Conservation (phyloP, 495 filamentous ascomycete genomes). For the Neohortaea acidophila region DNA sequence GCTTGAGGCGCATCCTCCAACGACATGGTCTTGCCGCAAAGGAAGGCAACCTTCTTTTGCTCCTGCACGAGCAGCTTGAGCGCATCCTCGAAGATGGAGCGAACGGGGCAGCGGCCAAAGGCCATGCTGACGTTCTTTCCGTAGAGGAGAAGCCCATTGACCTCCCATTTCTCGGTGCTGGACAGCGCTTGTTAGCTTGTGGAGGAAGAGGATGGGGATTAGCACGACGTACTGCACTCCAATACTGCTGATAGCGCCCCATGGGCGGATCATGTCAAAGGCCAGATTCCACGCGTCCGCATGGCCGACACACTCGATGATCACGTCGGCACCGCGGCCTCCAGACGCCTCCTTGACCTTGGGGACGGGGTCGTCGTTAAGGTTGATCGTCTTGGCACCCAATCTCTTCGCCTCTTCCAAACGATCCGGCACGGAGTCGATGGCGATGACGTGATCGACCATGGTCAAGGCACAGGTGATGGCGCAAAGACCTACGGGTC, state of each 20-base stretch:
- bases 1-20: slow-evolving; percentile 69
- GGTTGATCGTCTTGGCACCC: slow-evolving; percentile 80
- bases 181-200: neutral
- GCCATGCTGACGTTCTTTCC: slow-evolving; percentile 81
- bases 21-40: slow-evolving; percentile 88
- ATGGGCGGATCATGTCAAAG: slow-evolving; percentile 76
- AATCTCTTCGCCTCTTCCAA: slow-evolving; percentile 61
- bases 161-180: slow-evolving; percentile 50
- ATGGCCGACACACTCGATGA: slow-evolving; percentile 83
- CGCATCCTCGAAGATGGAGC: slow-evolving; percentile 66
- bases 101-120: slow-evolving; percentile 87
- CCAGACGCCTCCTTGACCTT: slow-evolving; percentile 60
- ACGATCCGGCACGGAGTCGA: slow-evolving; percentile 67
- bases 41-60: slow-evolving; percentile 58
- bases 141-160: slow-evolving; percentile 70
- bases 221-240: slow-evolving; percentile 71
- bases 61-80: slow-evolving; percentile 65
- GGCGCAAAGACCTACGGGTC: slow-evolving; percentile 61
- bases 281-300: slow-evolving; percentile 68
- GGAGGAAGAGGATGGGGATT: neutral
- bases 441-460: slow-evolving; percentile 65
- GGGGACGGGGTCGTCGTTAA: slow-evolving; percentile 47
- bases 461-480: slow-evolving; percentile 50
- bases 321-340: slow-evolving; percentile 75
- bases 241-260: slow-evolving; percentile 72